Base-by-base conservation (phyloP, 208 protist genomes). In the Crithidia mellificae region DNA sequence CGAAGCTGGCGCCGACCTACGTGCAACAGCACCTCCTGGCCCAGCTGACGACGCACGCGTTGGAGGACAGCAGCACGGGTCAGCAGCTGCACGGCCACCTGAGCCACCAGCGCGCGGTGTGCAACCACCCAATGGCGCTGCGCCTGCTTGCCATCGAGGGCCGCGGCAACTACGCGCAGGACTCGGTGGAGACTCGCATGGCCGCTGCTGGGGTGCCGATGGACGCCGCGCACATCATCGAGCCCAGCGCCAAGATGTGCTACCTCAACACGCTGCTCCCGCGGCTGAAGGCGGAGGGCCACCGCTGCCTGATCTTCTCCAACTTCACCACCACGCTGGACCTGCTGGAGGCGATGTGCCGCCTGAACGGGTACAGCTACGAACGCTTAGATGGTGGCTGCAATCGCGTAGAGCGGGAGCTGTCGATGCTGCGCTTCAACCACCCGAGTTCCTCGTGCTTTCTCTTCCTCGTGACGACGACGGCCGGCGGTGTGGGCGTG, bases 401-500 rank as follows among this genome's bases (percentile, higher is more conserved):
- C 66, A 84, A 85, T 29, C 88, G 90, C 12, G 88, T 92, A 27
- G 83, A 94, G 73, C 88, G 95, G 29, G 92, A 98, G 72, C 64
- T 93, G 46, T 68, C 95, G 34, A 98, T 99, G 67, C 86, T 97
- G 43, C 72, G 85, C 34, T 99, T 95, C 89, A 98, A 98, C 69
- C 72, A 84, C 62, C 79, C 82, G 7, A 59, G 49, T n/a, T 93
- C 85, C 12, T 73, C 76, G 8, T 88, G 87, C 51, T 99, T 99
- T 80, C 41, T 98, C 2, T 99, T 99, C 70, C 78, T 99, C 11
- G 77, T 99, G 20, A 97, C 90, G 20, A 99, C 98, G 12, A 93
- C 96, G 17, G 96, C 98, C 8, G 98, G 98, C 56, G 98, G 98
- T 27, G 90, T 99, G 6, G 98, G 98, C 50, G 97, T 99, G 58